These are phyloP conservation scores for Penicilliopsis zonata DNA, from an alignment of 495 filamentous ascomycete species.

Conservation along the genomic window DNA sequence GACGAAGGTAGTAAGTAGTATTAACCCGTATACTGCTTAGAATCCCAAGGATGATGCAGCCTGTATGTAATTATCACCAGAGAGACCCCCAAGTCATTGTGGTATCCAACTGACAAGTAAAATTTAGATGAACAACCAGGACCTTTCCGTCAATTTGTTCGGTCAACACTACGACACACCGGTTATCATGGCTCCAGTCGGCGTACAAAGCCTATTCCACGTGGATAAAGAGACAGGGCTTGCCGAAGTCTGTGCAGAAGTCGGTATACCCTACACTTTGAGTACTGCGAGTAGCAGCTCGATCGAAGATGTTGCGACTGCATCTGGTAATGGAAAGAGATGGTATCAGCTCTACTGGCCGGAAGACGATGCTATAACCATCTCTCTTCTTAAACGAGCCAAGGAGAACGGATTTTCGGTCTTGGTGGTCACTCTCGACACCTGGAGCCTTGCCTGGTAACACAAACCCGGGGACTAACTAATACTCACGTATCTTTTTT, in stretches of 20 bases:
- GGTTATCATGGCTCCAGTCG: slow-evolving; percentile 46
- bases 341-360: slow-evolving; percentile 69
- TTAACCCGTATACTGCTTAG: slow-evolving; percentile 5
- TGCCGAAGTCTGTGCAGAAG: slow-evolving; percentile 38
- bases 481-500: background rate
- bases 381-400: slow-evolving; percentile 49
- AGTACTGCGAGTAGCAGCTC: slow-evolving; percentile 42
- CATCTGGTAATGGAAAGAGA: slow-evolving; percentile 24
- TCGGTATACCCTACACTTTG: slow-evolving; percentile 43
- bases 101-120: slow-evolving; percentile 1
- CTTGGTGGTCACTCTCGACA: slow-evolving; percentile 33
- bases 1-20: background rate
- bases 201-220: slow-evolving; percentile 48
- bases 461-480: no score
- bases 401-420: slow-evolving; percentile 36
- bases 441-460: slow-evolving; percentile 29
- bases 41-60: slow-evolving; percentile 30
- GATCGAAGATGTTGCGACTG: slow-evolving; percentile 42
- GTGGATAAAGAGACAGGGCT: slow-evolving; percentile 39
- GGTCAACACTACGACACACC: slow-evolving; percentile 39
- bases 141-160: slow-evolving; percentile 44
- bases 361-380: slow-evolving; percentile 42
- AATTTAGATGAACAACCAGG: slow-evolving; percentile 26
- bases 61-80: background rate
- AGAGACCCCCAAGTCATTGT: slow-evolving; percentile 1